Base-by-base conservation (phyloP, 805 yeast species). In the Metschnikowia lunata region DNA sequence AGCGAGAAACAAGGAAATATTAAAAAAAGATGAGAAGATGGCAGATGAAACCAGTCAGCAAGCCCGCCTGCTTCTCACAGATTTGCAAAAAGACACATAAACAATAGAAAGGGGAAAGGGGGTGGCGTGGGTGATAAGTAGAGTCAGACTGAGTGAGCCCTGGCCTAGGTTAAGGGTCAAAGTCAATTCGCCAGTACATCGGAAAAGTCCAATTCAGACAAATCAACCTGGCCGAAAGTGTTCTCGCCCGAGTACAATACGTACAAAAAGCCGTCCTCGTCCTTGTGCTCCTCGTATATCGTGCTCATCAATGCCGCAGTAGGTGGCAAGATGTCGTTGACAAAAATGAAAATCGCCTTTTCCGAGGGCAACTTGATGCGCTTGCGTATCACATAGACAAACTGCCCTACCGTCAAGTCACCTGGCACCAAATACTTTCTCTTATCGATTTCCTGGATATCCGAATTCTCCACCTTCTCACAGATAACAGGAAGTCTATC, bases 401-500 rank as follows among this genome's bases (percentile, higher is more conserved):
- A 91, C 68, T 93, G 99, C 35, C 99, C 99, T 47, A 93, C 96
- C 0, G 97, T 88, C 58, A 93, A 78, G 63, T 93, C 99, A 26
- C 90, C 83, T 7, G 99, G 99, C 9, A 93, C 99, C 53, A 93
- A 76, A 63, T 93, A 93, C 72, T 93, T 93, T 67, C 96, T 85
- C 77, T 93, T 93, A 67, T 93, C 99, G 61, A 93, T 90, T 55
- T 89, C 93, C 37, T 95, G 95, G 52, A 93, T 86, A 62, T 93
- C 97, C 30, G 95, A 84, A 69, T 91, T 91, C 69, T 90, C 98
- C 33, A 90, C 97, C 69, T 90, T 85, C 71, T 93, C 99, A 66
- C 99, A 93, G 60, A 93, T 91, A 26, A 85, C 97, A 4, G 99
- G 99, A 49, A 93, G 88, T 55, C 99, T 79, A 64, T 93, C 96